Evolutionary conservation across 768 basidiomycete genomes (phyloP), one percentile per base, ranked within the genome.

Genomic region (Serendipita sp.): DNA sequence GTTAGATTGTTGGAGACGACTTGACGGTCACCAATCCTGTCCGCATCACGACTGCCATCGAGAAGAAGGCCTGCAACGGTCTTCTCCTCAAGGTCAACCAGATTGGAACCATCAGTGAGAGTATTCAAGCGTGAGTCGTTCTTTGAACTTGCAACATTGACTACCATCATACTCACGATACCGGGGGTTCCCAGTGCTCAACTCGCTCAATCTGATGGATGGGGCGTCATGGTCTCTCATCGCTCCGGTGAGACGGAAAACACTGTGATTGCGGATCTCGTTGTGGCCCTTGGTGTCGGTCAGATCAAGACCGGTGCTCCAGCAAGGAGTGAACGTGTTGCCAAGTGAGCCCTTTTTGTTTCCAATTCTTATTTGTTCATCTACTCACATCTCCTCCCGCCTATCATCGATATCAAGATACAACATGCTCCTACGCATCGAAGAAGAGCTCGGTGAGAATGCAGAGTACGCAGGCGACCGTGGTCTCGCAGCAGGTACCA

Each of bases 211-310:
- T 91, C 90, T 44, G 91, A 91, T 72, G 89, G 89, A 64, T 99
- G 96, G 96, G 94, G 93, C 75, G 90, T 97, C 78, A 99, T 99
- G 96, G 86, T 95, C 76, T 97, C 94, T 63, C 96, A 98, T 83
- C 93, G 96, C 70, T 91, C 89, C 69, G 95, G 95, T 72, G 95
- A 97, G 82, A 98, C 95, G 41, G 94, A 96, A 78, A 93, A 91
- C 79, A 94, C 91, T 64, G 80, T 92, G 76, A 97, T 98, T 71
- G 91, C 94, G 68, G 93, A 97, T 76, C 85, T 97, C 69, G 85
- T 86, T 68, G 93, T 98, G 70, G 96, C 89, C 56, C 90, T 97
- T 69, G 86, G 88, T 68, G 82, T 81, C 66, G 93, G 93, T 68
- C 88, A 95, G 77, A 96, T 97, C 82, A 98, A 99, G 86, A 96